A percentile compares a stretch with the other conserved stretches of the same genome.
Evolutionary conservation across 2,329 filamentous ascomycete genomes (phyloP).

Genomic region (Amauroascus niger): DNA sequence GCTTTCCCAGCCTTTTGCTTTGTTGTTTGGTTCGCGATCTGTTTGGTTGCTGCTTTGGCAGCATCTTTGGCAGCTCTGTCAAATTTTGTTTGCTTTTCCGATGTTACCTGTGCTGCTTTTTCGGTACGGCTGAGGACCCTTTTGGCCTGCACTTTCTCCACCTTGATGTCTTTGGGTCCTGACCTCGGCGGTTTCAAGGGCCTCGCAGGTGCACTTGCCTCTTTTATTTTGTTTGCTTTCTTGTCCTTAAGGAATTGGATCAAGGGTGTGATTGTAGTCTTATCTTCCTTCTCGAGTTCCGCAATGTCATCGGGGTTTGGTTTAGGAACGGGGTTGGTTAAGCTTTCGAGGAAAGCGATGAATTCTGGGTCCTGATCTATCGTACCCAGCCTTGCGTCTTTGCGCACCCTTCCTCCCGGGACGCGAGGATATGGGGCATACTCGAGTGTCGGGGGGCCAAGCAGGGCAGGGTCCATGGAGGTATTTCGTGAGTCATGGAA

Average conservation of each 20-base stretch:
- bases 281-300: slow-evolving; percentile 44
- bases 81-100: slow-evolving; percentile 25
- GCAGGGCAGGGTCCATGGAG: slow-evolving; percentile 58
- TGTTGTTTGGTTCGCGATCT: slow-evolving; percentile 16
- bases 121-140: slow-evolving; percentile 35
- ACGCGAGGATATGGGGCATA: slow-evolving; percentile 76
- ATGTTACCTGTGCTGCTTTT: slow-evolving; percentile 23
- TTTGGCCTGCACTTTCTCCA: slow-evolving; percentile 34
- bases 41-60: slow-evolving; percentile 47
- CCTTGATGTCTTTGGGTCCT: slow-evolving; percentile 33
- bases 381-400: slow-evolving; percentile 79
- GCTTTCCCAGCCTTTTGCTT: slow-evolving; percentile 25
- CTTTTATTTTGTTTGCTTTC: slow-evolving; percentile 62
- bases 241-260: slow-evolving; percentile 87
- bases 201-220: slow-evolving; percentile 32
- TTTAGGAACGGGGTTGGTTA: slow-evolving; percentile 64
- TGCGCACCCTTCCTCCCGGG: slow-evolving; percentile 61
- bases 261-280: slow-evolving; percentile 72
- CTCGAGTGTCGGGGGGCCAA: slow-evolving; percentile 71
- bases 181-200: slow-evolving; percentile 32
- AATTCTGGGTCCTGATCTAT: slow-evolving; percentile 97
- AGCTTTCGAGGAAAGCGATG: slow-evolving; percentile 77
- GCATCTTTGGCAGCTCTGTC: slow-evolving; percentile 56
- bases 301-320: slow-evolving; percentile 42
- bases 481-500: slow-evolving; percentile 80